Percentiles rank a stretch among this genome's conserved stretches.
These are phyloP conservation scores for Pseudocercospora cruenta DNA, from an alignment of 2,329 filamentous ascomycete genomes.

Conservation along the genomic window DNA sequence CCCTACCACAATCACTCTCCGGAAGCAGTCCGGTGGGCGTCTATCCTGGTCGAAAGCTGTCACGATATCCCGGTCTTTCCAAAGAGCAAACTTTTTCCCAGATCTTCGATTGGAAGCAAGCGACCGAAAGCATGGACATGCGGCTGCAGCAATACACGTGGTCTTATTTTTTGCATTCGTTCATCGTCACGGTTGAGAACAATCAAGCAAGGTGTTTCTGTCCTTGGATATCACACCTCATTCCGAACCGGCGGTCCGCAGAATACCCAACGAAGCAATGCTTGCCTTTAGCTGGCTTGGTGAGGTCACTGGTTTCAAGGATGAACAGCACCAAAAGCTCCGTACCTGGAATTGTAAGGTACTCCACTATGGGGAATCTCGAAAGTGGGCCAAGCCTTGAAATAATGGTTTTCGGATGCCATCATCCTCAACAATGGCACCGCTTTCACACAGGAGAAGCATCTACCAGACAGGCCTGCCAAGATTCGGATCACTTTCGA, in stretches of 20 bases:
- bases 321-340: neutral
- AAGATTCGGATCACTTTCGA: neutral
- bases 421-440: neutral
- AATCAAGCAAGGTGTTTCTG: neutral
- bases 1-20: neutral
- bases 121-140: conserved; percentile 14
- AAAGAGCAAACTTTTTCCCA: conserved; percentile 14
- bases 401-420: neutral
- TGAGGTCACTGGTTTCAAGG: conserved; percentile 5
- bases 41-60: neutral
- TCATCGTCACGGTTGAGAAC: neutral
- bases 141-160: conserved; percentile 11
- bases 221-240: neutral
- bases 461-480: neutral
- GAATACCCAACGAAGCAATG: conserved; percentile 8
- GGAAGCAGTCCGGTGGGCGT: conserved; percentile 1
- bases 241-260: conserved; percentile 5
- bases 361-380: conserved; percentile 2
- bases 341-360: conserved; percentile 1
- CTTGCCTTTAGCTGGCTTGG: neutral
- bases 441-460: neutral
- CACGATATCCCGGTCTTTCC: neutral
- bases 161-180: neutral
- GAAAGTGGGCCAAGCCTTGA: conserved; percentile 1
- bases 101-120: conserved; percentile 20